These are phyloP conservation scores for Thymus quinquecostatus DNA, from an alignment of 257 asterid species.

Conservation along the genomic window DNA sequence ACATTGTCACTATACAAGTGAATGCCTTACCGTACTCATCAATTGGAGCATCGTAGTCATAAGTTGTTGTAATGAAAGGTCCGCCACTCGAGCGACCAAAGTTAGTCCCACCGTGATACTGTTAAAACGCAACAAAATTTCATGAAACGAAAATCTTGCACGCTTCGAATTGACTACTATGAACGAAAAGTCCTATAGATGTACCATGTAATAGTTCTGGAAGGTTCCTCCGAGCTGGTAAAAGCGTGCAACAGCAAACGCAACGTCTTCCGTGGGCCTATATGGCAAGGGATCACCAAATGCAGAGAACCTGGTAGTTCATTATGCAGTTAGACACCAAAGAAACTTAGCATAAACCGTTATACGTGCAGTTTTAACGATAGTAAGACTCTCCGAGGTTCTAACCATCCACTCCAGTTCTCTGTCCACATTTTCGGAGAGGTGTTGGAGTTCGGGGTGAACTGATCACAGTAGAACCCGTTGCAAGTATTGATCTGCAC, in stretches of 20 bases:
- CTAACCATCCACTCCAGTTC: slow-evolving; percentile 96
- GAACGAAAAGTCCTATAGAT: background rate
- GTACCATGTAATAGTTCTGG: slow-evolving; percentile 95
- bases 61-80: slow-evolving; percentile 82
- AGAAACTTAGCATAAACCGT: background rate
- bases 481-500: slow-evolving; percentile 91
- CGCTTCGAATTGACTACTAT: background rate
- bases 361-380: slow-evolving; percentile 9
- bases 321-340: slow-evolving; percentile 2
- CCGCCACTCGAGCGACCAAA: slow-evolving; percentile 86
- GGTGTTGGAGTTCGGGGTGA: slow-evolving; percentile 75
- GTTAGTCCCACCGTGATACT: slow-evolving; percentile 98
- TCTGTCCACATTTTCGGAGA: slow-evolving; percentile 97
- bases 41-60: slow-evolving; percentile 94
- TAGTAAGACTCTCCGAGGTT: slow-evolving; percentile 3
- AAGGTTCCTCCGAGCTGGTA: slow-evolving; percentile 92
- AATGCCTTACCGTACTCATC: slow-evolving; percentile 76
- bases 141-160: no score
- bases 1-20: no score
- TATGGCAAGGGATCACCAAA: slow-evolving; percentile 78
- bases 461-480: slow-evolving; percentile 93
- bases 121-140: slow-evolving; percentile 21
- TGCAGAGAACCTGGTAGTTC: slow-evolving; percentile 62
- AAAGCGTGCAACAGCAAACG: slow-evolving; percentile 89
- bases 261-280: slow-evolving; percentile 88